phyloP scores from a whole-genome alignment of 768 basidiomycete genomes.

The Leccinellum luteum region DNA sequence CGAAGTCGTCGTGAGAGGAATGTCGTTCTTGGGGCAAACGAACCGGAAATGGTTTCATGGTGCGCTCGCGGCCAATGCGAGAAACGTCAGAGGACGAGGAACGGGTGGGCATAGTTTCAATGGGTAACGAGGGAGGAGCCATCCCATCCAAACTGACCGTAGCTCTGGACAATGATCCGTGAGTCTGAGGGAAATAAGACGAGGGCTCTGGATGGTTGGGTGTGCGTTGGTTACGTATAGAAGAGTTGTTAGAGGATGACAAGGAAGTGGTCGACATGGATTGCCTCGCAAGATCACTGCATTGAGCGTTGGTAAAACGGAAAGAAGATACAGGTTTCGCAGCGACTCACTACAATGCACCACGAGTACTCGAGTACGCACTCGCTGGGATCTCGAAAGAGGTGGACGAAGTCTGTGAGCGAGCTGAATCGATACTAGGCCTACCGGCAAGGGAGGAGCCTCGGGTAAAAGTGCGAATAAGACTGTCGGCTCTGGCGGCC shows the following conservation, averaged over 20 bases:
- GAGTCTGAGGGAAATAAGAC: constrained; percentile 6
- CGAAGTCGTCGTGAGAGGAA: constrained; percentile 32
- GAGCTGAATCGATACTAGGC: constrained; percentile 64
- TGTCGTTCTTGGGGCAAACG: constrained; percentile 36
- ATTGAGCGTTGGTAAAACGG: constrained; percentile 4
- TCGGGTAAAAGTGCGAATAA: constrained; percentile 47
- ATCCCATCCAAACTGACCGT: constrained; percentile 11
- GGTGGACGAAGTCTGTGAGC: constrained; percentile 50
- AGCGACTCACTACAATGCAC: constrained; percentile 57
- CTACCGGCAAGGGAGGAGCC: constrained; percentile 43
- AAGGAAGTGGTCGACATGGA: constrained; percentile 57
- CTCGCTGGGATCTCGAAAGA: constrained; percentile 61
- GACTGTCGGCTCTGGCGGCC: constrained; percentile 31
- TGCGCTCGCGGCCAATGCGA: constrained; percentile 9
- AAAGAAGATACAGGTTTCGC: background rate
- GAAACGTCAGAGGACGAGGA: constrained; percentile 13
- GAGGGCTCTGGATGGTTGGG: constrained; percentile 7
- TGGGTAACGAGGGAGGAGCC: background rate
- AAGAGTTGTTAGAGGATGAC: constrained; percentile 23
- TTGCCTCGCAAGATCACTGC: constrained; percentile 59
- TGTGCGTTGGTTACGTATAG: constrained; percentile 35
- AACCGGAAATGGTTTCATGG: constrained; percentile 16
- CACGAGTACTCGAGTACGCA: constrained; percentile 47
- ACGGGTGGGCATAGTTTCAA: constrained; percentile 1
- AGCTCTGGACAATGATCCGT: constrained; percentile 5